phyloP scores from a whole-genome alignment of 768 basidiomycete genomes.

The Tylopilus rubrobrunneus region DNA sequence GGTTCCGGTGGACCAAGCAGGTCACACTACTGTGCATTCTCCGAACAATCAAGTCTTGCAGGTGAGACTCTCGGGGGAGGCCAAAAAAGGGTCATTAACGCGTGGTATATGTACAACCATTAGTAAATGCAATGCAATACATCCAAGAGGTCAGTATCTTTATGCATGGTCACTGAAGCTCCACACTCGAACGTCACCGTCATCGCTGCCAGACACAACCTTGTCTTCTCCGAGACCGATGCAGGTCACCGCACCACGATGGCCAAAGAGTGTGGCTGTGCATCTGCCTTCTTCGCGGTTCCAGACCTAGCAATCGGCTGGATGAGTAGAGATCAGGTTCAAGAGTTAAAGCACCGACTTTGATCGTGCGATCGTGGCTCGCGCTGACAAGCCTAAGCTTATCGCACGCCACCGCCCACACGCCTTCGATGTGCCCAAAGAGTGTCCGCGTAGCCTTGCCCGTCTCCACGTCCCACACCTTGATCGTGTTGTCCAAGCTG shows the following conservation, averaged over 20 bases:
- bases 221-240: constrained; percentile 90
- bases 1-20: not conserved
- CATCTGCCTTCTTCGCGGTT: constrained; percentile 85
- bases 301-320: constrained; percentile 66
- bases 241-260: constrained; percentile 91
- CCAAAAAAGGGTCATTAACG: too few species aligned
- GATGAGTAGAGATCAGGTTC: not conserved
- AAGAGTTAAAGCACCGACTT: constrained; percentile 47
- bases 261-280: constrained; percentile 86
- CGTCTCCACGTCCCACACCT: constrained; percentile 91
- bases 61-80: too few species aligned
- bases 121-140: not conserved
- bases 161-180: constrained; percentile 44
- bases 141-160: not conserved
- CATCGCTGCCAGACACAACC: constrained; percentile 95
- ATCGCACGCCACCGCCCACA: constrained; percentile 94
- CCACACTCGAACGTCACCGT: constrained; percentile 86
- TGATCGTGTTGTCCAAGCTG: constrained; percentile 92
- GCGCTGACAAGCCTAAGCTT: constrained; percentile 88
- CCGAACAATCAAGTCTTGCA: too few species aligned
- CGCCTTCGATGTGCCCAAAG: constrained; percentile 98
- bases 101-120: not conserved
- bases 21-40: too few species aligned
- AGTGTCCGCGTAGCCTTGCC: constrained; percentile 75
- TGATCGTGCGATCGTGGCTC: constrained; percentile 96